These are phyloP conservation scores for Saxophila tyrrhenica DNA, from an alignment of 495 filamentous ascomycete genomes.

Conservation along the genomic window DNA sequence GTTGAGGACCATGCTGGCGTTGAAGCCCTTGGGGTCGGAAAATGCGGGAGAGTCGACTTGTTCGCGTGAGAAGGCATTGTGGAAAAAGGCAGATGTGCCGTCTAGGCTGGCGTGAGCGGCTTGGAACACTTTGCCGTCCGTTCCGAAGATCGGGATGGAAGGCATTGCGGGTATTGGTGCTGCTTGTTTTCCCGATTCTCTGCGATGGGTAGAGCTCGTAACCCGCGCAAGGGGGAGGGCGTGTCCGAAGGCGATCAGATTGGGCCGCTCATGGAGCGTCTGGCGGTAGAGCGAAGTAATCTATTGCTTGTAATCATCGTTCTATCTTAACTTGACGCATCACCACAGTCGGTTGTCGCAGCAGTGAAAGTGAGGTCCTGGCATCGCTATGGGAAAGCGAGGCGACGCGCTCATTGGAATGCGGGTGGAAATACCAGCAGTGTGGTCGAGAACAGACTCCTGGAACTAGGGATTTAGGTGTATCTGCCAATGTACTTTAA, in stretches of 20 bases:
- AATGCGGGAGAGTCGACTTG: not conserved
- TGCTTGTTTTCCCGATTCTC: not conserved
- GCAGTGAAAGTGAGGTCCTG: not conserved
- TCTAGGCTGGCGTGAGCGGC: not conserved
- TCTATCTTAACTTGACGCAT: not conserved
- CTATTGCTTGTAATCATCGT: too few species aligned
- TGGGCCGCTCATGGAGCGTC: too few species aligned
- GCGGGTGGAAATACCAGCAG: not conserved
- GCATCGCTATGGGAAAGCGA: not conserved
- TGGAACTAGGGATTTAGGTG: too few species aligned
- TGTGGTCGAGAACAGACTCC: too few species aligned
- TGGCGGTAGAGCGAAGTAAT: too few species aligned
- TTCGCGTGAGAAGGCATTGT: not conserved
- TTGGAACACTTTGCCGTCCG: not conserved
- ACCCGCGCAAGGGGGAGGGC: too few species aligned
- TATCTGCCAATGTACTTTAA: too few species aligned
- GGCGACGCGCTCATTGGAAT: conserved; percentile 1
- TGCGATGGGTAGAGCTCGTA: too few species aligned
- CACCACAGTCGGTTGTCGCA: not conserved
- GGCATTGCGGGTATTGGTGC: not conserved
- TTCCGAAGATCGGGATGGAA: not conserved
- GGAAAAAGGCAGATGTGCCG: not conserved
- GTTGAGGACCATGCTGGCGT: conserved; percentile 12
- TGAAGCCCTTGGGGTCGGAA: not conserved
- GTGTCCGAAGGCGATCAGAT: too few species aligned